These are phyloP conservation scores for Aureobasidium sp. DNA, from an alignment of 2,329 filamentous ascomycete species.

Conservation along the genomic window DNA sequence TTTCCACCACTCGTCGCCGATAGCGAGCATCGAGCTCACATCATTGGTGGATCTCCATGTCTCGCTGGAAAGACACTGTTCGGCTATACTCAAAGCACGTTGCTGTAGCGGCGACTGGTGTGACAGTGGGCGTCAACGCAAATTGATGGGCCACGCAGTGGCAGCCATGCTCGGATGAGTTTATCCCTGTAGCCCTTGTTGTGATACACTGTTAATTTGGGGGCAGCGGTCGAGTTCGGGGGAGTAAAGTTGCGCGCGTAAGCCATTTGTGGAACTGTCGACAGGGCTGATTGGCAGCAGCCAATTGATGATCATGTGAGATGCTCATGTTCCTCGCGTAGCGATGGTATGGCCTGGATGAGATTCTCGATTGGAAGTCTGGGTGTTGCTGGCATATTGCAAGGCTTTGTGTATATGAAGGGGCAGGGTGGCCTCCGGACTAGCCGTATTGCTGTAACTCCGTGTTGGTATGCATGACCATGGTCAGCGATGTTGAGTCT, in stretches of 20 bases:
- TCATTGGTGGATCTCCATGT: conserved; percentile 95
- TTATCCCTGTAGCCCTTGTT: background rate
- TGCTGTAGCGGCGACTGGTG: conserved; percentile 4
- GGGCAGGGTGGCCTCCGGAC: background rate
- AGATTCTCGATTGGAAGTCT: background rate
- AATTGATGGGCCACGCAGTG: background rate
- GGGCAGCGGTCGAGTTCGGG: background rate
- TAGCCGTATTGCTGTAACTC: too few species aligned
- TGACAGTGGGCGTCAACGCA: background rate
- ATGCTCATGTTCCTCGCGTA: background rate
- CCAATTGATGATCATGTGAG: background rate
- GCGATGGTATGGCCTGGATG: background rate
- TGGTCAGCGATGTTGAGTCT: background rate
- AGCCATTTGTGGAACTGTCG: conserved; percentile 3
- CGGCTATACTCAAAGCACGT: background rate
- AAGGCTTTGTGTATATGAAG: background rate
- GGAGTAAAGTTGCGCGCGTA: background rate
- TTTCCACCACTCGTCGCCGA: conserved; percentile 61
- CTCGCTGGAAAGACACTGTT: conserved; percentile 73
- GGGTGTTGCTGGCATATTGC: background rate
- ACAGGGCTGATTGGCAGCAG: background rate
- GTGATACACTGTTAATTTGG: conserved; percentile 4
- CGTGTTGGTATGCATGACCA: background rate
- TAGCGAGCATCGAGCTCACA: conserved; percentile 84
- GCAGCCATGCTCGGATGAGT: background rate